These are phyloP conservation scores for Candida smagusa DNA, from an alignment of 1,139 yeast genomes.

Conservation along the genomic window DNA sequence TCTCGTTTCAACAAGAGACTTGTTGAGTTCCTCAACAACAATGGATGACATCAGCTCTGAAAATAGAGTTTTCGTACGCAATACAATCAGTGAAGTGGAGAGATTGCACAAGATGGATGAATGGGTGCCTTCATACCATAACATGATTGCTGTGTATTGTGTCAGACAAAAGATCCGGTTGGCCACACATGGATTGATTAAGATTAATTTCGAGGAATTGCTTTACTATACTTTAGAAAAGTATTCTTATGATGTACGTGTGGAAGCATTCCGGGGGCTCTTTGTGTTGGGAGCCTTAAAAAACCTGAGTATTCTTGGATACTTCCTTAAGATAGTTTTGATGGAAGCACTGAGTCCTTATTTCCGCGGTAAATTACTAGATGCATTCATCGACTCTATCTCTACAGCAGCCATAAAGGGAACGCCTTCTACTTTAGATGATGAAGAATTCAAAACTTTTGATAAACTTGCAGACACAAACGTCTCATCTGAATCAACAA, in stretches of 20 bases:
- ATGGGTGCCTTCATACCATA: slow-evolving; percentile 79
- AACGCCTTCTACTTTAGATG: slow-evolving; percentile 50
- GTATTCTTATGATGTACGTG: slow-evolving; percentile 52
- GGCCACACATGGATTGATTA: slow-evolving; percentile 54
- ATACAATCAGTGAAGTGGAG: slow-evolving; percentile 49
- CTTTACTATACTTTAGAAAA: slow-evolving; percentile 50
- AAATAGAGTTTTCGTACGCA: slow-evolving; percentile 22
- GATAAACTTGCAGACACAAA: slow-evolving; percentile 21
- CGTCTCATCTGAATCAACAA: slow-evolving; percentile 14
- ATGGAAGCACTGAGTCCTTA: slow-evolving; percentile 51
- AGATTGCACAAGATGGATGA: slow-evolving; percentile 78
- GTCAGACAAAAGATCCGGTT: slow-evolving; percentile 58
- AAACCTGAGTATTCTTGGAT: slow-evolving; percentile 56
- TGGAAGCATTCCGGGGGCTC: slow-evolving; percentile 69
- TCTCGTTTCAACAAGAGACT: slow-evolving; percentile 25
- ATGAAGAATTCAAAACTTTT: slow-evolving; percentile 50
- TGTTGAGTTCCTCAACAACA: slow-evolving; percentile 14
- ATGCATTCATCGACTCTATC: slow-evolving; percentile 47
- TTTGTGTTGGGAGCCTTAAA: slow-evolving; percentile 74
- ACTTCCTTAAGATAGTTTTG: slow-evolving; percentile 57
- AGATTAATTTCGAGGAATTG: slow-evolving; percentile 49
- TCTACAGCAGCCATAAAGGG: slow-evolving; percentile 73
- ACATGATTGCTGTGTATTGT: slow-evolving; percentile 55
- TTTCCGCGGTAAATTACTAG: slow-evolving; percentile 50
- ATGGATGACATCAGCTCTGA: slow-evolving; percentile 5